Evolutionary conservation across 139 green algal genomes (phyloP).

Genomic region (Micractinium sp.): DNA sequence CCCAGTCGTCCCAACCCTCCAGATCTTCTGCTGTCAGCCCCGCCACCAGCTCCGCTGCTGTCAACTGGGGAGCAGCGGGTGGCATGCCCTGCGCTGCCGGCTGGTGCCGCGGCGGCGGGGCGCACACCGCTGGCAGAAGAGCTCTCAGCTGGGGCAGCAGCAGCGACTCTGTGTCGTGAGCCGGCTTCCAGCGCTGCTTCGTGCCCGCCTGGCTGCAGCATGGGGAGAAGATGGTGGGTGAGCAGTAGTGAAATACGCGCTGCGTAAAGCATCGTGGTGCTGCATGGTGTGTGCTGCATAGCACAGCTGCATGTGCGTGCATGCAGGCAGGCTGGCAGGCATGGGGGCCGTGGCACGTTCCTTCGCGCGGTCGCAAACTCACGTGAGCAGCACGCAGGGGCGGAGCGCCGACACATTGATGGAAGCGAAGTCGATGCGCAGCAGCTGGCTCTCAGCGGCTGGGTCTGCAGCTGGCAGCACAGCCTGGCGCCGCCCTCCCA

Average conservation of each 20-base stretch:
- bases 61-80: not conserved
- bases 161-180: constrained; percentile 18
- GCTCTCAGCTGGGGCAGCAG: constrained; percentile 15
- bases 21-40: constrained; percentile 18
- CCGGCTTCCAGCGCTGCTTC: constrained; percentile 16
- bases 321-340: not conserved
- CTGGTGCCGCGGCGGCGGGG: constrained; percentile 2
- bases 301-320: not conserved
- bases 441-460: not conserved
- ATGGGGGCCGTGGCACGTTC: not conserved
- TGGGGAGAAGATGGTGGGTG: not conserved
- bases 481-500: not conserved
- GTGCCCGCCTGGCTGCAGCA: not conserved
- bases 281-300: too few relatives aligned
- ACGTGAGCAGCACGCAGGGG: constrained; percentile 23
- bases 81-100: not conserved
- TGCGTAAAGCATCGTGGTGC: too few relatives aligned
- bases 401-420: not conserved
- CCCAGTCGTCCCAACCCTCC: constrained; percentile 21
- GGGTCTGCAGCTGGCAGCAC: not conserved
- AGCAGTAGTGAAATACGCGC: too few relatives aligned
- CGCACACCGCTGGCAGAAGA: not conserved
- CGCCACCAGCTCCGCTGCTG: not conserved
- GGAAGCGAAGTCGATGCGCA: not conserved
- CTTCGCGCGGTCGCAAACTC: not conserved